Evolutionary conservation across 2,329 filamentous ascomycete species (phyloP).

Genomic region (Botrytis pseudocinerea): DNA sequence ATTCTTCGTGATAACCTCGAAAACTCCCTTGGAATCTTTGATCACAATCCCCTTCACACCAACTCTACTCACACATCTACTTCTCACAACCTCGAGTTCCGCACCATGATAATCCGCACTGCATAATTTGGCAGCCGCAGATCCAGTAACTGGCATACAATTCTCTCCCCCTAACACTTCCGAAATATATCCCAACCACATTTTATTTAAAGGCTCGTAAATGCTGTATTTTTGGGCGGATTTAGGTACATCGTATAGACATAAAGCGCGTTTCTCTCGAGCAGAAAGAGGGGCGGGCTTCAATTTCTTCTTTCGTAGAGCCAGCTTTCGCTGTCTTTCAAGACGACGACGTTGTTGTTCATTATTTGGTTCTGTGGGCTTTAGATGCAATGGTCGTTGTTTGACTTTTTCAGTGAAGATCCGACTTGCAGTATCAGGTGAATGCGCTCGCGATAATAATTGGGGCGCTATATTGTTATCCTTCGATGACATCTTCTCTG

Average conservation of each 20-base stretch:
- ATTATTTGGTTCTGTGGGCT: constrained; percentile 56
- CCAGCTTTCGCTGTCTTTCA: constrained; percentile 42
- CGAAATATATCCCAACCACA: constrained; percentile 85
- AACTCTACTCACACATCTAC: constrained; percentile 77
- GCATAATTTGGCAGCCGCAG: constrained; percentile 70
- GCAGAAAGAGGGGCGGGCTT: constrained; percentile 73
- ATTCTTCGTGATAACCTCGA: constrained; percentile 74
- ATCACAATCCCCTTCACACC: constrained; percentile 85
- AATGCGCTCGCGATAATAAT: constrained; percentile 77
- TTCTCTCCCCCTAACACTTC: constrained; percentile 60
- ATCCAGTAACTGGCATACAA: constrained; percentile 28
- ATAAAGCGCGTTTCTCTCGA: constrained; percentile 70
- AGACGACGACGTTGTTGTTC: constrained; percentile 54
- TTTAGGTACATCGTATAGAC: constrained; percentile 73
- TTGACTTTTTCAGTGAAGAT: constrained; percentile 83
- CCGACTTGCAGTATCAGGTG: constrained; percentile 65
- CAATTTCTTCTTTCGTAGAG: constrained; percentile 45
- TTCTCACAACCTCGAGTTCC: constrained; percentile 76
- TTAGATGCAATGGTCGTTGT: constrained; percentile 76
- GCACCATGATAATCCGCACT: constrained; percentile 93
- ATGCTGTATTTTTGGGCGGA: constrained; percentile 69
- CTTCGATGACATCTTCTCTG: constrained; percentile 28
- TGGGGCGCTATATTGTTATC: constrained; percentile 32
- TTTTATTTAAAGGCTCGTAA: constrained; percentile 71
- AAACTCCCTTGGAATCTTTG: constrained; percentile 80